phyloP scores from a whole-genome alignment of 169 alveolate genomes.

The Cryptosporidium bovis region DNA sequence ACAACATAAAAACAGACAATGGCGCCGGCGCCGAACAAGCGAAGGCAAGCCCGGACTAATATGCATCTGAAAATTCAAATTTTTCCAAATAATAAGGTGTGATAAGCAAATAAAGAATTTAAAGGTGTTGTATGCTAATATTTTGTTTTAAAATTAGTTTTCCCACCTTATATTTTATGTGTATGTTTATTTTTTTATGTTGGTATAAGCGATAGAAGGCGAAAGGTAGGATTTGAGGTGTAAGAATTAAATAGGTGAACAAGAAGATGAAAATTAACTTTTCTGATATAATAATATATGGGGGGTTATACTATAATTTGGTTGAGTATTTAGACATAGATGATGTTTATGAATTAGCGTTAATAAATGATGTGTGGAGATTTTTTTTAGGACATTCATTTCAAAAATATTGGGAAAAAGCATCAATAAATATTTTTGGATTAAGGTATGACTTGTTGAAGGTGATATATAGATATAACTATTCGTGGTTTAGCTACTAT shows the following conservation, averaged over 20 bases:
- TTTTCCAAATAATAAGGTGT: slow-evolving; percentile 33
- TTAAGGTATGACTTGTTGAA: slow-evolving; percentile 22
- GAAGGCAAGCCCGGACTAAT: slow-evolving; percentile 74
- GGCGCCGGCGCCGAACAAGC: slow-evolving; percentile 18
- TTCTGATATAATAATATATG: slow-evolving; percentile 8
- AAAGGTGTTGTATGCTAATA: neutral
- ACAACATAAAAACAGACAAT: too few species aligned
- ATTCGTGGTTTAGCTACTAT: slow-evolving; percentile 37
- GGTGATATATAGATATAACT: neutral
- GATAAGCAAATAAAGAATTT: neutral
- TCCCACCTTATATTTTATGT: too few species aligned
- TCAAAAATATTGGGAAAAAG: slow-evolving; percentile 51
- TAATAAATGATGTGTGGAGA: slow-evolving; percentile 36
- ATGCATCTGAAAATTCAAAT: slow-evolving; percentile 70
- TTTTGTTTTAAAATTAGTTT: too few species aligned
- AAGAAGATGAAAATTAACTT: neutral
- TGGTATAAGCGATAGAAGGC: neutral
- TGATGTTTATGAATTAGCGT: slow-evolving; percentile 46
- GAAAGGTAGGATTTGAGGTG: slow-evolving; percentile 10
- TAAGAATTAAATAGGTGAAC: neutral
- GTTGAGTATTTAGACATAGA: slow-evolving; percentile 29
- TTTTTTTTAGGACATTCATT: slow-evolving; percentile 16
- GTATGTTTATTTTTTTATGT: neutral
- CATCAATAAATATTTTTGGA: slow-evolving; percentile 30
- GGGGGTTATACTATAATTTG: slow-evolving; percentile 37